Percentiles rank a stretch among this genome's conserved stretches.
phyloP scores from a whole-genome alignment of 164 flowering plant species.

The Macadamia integrifolia region DNA sequence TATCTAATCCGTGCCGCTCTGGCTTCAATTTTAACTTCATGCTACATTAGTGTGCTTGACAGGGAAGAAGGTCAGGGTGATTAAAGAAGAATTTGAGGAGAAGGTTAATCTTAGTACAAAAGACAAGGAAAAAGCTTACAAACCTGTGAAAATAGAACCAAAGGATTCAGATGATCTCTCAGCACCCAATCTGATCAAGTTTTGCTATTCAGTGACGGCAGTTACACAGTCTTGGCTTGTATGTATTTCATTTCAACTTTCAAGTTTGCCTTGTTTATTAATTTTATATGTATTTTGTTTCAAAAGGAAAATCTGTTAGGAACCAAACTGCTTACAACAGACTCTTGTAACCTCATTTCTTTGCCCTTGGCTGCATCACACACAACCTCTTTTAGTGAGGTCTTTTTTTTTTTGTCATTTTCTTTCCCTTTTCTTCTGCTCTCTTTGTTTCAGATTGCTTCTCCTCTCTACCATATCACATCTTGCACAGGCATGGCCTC shows the following conservation, averaged over 20 bases:
- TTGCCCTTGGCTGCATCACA: too few relatives aligned
- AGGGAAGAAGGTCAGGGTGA: constrained; percentile 7
- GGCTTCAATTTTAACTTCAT: neutral
- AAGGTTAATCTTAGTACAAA: neutral
- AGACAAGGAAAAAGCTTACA: neutral
- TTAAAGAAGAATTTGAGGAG: constrained; percentile 4
- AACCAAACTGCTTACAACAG: too few relatives aligned
- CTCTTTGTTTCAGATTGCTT: too few relatives aligned
- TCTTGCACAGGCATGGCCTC: too few relatives aligned
- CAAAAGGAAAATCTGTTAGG: too few relatives aligned
- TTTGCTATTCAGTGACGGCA: constrained; percentile 13
- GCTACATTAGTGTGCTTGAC: constrained; percentile 3
- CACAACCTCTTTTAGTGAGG: too few relatives aligned
- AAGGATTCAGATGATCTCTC: neutral
- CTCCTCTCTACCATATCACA: too few relatives aligned
- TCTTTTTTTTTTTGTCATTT: too few relatives aligned
- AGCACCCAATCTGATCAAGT: neutral
- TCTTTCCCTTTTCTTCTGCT: too few relatives aligned
- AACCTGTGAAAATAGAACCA: constrained; percentile 13
- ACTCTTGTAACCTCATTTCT: too few relatives aligned
- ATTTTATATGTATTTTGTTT: too few relatives aligned
- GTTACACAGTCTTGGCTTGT: constrained; percentile 20
- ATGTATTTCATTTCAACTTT: neutral
- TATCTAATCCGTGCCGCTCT: neutral
- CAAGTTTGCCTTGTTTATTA: neutral